These are phyloP conservation scores for Diaporthe velutina DNA, from an alignment of 2,329 filamentous ascomycete genomes.

Conservation along the genomic window DNA sequence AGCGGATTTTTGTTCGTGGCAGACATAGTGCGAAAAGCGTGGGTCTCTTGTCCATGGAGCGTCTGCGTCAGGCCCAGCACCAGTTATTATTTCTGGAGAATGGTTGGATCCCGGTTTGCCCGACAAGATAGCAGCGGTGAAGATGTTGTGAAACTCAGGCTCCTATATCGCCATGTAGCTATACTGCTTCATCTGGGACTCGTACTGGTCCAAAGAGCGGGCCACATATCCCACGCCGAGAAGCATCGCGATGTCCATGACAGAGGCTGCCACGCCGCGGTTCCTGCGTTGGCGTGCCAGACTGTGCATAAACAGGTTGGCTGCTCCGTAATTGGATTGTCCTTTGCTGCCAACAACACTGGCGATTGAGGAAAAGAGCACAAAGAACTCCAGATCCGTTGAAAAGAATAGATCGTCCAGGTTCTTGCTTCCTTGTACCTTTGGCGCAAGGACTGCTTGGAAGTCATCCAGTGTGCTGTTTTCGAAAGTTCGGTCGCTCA, in stretches of 20 bases:
- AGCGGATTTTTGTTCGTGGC: background rate
- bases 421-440: no score
- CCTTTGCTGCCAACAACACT: background rate
- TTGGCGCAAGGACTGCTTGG: no score
- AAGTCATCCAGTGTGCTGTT: no score
- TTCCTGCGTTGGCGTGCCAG: no score
- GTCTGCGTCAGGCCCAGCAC: background rate
- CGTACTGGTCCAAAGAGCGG: background rate
- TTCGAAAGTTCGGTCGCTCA: no score
- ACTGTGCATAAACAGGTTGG: no score
- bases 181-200: conserved; percentile 48
- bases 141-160: conserved; percentile 55
- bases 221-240: no score
- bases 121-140: conserved; percentile 55
- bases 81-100: background rate
- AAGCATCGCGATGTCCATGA: no score
- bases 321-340: background rate
- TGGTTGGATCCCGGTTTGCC: background rate
- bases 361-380: background rate
- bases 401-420: no score
- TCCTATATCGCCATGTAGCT: conserved; percentile 46
- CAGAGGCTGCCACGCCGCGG: no score
- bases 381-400: no score
- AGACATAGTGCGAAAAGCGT: background rate
- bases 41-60: background rate